Evolutionary conservation across 768 basidiomycete genomes (phyloP).

Genomic region (Podaxis sp.): DNA sequence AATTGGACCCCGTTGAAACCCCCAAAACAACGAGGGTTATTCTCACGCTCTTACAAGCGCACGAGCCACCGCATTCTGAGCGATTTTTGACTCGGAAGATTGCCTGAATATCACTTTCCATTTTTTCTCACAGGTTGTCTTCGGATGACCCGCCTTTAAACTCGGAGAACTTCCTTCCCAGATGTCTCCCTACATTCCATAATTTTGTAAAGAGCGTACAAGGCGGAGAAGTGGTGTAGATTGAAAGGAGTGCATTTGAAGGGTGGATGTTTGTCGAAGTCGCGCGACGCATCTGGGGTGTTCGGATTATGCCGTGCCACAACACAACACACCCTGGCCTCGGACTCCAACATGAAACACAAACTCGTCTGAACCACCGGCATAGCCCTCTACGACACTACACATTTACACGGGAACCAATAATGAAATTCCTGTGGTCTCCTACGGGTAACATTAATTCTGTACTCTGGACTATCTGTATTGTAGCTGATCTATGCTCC

Average conservation of each 20-base stretch:
- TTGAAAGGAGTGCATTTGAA: conserved; percentile 12
- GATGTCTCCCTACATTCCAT: not conserved
- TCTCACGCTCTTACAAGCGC: conserved; percentile 46
- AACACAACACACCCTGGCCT: conserved; percentile 9
- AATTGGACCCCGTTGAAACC: conserved; percentile 32
- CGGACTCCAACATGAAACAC: not conserved
- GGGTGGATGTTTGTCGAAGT: conserved; percentile 13
- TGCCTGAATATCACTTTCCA: conserved; percentile 28
- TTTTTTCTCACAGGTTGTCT: conserved; percentile 22
- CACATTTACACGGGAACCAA: not conserved
- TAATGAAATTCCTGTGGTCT: not conserved
- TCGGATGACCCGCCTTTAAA: not conserved
- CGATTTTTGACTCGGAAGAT: conserved; percentile 48
- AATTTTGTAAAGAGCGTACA: not conserved
- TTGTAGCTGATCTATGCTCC: too few relatives aligned
- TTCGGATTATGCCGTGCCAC: conserved; percentile 18
- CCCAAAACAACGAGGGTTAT: conserved; percentile 33
- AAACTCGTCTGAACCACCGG: not conserved
- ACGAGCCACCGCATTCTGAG: conserved; percentile 47
- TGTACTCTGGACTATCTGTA: too few relatives aligned
- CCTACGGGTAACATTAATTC: not conserved
- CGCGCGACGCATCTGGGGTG: conserved; percentile 11
- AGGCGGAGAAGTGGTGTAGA: not conserved
- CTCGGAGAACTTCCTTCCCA: not conserved
- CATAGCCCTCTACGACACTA: not conserved